These are phyloP conservation scores for Coleophoma crateriformis DNA, from an alignment of 2,329 filamentous ascomycete genomes.

Conservation along the genomic window DNA sequence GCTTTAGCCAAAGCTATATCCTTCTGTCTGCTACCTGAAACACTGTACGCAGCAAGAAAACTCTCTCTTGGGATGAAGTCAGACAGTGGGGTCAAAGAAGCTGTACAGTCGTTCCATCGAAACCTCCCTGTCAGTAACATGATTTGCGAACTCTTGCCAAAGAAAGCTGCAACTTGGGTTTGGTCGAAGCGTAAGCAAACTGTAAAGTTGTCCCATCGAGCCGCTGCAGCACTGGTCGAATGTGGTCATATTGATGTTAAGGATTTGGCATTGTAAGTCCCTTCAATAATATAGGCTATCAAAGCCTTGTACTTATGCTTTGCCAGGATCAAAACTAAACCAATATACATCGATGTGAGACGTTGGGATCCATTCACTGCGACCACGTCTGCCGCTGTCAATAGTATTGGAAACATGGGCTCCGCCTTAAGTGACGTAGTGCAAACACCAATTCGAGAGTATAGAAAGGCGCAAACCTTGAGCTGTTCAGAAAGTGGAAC, in stretches of 20 bases:
- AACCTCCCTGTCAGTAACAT: constrained; percentile 26
- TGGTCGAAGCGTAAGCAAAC: constrained; percentile 29
- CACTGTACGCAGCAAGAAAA: constrained; percentile 22
- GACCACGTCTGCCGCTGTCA: constrained; percentile 6
- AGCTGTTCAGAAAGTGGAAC: background rate
- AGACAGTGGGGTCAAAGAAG: constrained; percentile 31
- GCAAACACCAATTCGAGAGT: constrained; percentile 3
- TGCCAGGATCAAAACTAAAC: constrained; percentile 4
- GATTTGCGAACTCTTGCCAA: constrained; percentile 28
- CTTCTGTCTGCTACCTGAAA: constrained; percentile 26
- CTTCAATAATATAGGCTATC: background rate
- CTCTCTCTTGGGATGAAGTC: constrained; percentile 27
- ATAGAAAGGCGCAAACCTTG: constrained; percentile 1
- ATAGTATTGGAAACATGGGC: constrained; percentile 1
- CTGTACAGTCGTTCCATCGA: constrained; percentile 33
- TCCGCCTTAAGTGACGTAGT: constrained; percentile 1
- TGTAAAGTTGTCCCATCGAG: constrained; percentile 40
- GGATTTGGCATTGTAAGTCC: constrained; percentile 35
- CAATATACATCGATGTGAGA: constrained; percentile 23
- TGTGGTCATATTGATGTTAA: constrained; percentile 44
- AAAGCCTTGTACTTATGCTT: background rate
- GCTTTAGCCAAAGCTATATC: constrained; percentile 30
- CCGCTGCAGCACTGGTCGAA: constrained; percentile 46
- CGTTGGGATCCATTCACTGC: constrained; percentile 30
- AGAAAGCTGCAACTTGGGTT: constrained; percentile 44